A percentile compares a stretch with the other conserved stretches of the same genome.
Evolutionary conservation across 768 basidiomycete species (phyloP).

Genomic region (Macrolepiota fuliginosa): DNA sequence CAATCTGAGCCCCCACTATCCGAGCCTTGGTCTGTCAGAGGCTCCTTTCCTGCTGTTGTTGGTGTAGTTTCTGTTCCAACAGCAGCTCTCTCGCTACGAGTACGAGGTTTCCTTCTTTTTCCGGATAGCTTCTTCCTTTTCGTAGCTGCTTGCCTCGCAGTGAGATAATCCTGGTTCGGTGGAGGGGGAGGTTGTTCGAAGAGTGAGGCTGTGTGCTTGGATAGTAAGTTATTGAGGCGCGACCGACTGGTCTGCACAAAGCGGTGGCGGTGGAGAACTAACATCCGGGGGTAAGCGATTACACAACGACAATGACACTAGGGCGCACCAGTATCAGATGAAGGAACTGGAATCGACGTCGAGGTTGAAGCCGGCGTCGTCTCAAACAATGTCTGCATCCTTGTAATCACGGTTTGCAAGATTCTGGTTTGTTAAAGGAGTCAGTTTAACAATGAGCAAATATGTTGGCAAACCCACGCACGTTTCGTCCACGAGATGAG

Average conservation of each 20-base stretch:
- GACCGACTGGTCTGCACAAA: not conserved
- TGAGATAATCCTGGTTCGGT: not conserved
- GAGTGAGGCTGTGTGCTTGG: not conserved
- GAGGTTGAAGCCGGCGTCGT: conserved; percentile 6
- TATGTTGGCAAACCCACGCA: not conserved
- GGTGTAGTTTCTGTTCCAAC: not conserved
- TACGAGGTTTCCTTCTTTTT: not conserved
- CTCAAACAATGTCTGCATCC: conserved; percentile 5
- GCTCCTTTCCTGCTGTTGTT: not conserved
- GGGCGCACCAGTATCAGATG: not conserved
- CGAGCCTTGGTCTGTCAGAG: not conserved
- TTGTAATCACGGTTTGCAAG: conserved; percentile 1
- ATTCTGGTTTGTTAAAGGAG: not conserved
- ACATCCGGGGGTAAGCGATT: not conserved
- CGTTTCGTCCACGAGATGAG: conserved; percentile 12
- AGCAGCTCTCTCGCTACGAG: not conserved
- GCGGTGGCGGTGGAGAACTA: not conserved
- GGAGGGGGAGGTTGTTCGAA: conserved; percentile 6
- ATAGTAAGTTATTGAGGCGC: conserved; percentile 3
- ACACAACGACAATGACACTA: not conserved
- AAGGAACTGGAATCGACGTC: not conserved
- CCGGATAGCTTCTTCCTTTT: not conserved
- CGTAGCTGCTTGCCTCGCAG: not conserved
- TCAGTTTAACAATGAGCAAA: not conserved
- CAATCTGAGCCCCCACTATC: not conserved